Percentiles rank a stretch among this genome's conserved stretches.
These are phyloP conservation scores for Ormosia emarginata DNA, from an alignment of 306 rosid genomes.

Conservation along the genomic window DNA sequence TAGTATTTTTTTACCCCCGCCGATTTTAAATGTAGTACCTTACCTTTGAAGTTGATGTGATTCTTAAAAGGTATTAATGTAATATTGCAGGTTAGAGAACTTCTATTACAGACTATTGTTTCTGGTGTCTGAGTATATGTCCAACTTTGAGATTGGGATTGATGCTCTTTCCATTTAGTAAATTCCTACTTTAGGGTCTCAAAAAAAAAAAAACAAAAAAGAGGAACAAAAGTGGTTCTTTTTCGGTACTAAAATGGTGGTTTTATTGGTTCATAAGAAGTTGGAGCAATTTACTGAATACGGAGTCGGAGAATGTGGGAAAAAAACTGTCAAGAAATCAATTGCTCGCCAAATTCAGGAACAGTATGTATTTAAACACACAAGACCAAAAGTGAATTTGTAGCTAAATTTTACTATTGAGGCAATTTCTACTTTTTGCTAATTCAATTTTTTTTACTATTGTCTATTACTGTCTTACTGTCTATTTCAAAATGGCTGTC, in stretches of 20 bases:
- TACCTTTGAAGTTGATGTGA: neutral
- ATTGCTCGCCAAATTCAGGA: neutral
- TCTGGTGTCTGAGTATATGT: constrained; percentile 51
- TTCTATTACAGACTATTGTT: constrained; percentile 56
- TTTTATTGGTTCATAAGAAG: neutral
- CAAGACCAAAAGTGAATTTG: too few species aligned
- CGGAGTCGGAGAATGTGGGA: neutral
- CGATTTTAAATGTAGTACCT: neutral
- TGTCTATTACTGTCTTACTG: too few species aligned
- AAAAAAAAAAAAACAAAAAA: too few species aligned
- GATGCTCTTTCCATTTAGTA: constrained; percentile 75
- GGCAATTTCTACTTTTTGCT: too few species aligned
- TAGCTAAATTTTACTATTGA: too few species aligned
- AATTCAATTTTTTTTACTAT: too few species aligned
- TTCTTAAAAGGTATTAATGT: constrained; percentile 5
- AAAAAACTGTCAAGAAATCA: neutral
- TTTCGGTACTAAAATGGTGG: neutral
- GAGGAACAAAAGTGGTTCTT: neutral
- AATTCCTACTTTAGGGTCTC: neutral
- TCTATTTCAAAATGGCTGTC: too few species aligned
- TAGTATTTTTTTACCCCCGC: constrained; percentile 4
- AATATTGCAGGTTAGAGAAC: constrained; percentile 63
- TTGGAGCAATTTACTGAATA: neutral
- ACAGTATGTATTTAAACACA: neutral
- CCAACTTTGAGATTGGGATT: constrained; percentile 45